A percentile compares a stretch with the other conserved stretches of the same genome.
phyloP scores from a whole-genome alignment of 1,139 yeast species.

The Pichia sp. region DNA sequence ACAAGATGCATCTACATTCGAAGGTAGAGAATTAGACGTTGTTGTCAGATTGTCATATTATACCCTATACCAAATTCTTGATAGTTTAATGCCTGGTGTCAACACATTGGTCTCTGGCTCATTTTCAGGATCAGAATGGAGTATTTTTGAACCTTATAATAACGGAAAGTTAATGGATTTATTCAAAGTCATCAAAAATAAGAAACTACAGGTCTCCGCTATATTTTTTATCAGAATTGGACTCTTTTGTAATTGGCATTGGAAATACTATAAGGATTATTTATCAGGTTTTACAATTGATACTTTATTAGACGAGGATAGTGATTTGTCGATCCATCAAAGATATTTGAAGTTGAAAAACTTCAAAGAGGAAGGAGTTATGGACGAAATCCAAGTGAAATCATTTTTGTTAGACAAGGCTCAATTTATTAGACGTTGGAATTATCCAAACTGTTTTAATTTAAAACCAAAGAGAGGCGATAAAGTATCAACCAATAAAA shows the following conservation, averaged over 20 bases:
- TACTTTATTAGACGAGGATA: too few species aligned
- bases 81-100: too few species aligned
- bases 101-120: too few species aligned
- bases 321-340: too few species aligned
- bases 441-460: background rate
- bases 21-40: conserved; percentile 6
- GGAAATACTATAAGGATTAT: background rate
- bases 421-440: conserved; percentile 6
- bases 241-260: background rate
- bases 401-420: conserved; percentile 8
- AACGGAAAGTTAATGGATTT: background rate
- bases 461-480: background rate
- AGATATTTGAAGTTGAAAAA: background rate
- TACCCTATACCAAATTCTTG: too few species aligned
- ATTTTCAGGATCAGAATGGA: too few species aligned
- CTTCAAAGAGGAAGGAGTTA: background rate
- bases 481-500: background rate
- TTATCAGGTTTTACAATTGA: background rate
- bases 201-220: background rate
- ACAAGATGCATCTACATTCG: too few species aligned
- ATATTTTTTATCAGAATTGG: background rate
- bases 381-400: conserved; percentile 7
- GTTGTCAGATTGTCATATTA: too few species aligned
- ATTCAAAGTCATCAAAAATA: background rate
- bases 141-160: too few species aligned